These are phyloP conservation scores for Naganishia randhawae DNA, from an alignment of 768 basidiomycete genomes.

Conservation along the genomic window DNA sequence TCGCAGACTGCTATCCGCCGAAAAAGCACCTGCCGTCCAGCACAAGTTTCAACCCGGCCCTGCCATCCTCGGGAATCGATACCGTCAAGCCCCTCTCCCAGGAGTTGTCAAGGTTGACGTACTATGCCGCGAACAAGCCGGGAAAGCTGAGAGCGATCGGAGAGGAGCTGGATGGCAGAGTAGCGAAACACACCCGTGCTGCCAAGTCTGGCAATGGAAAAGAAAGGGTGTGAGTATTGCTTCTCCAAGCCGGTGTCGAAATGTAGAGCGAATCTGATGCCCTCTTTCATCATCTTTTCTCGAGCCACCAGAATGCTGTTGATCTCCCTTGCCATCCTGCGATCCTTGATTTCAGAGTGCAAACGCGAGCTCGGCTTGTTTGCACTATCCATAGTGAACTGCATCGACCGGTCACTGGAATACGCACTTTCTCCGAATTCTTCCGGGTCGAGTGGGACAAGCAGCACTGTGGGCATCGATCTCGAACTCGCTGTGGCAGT, in stretches of 20 bases:
- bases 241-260: not conserved
- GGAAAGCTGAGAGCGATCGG: constrained; percentile 42
- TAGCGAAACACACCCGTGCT: constrained; percentile 25
- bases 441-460: constrained; percentile 14
- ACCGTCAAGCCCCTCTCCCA: constrained; percentile 45
- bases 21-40: constrained; percentile 27
- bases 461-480: constrained; percentile 38
- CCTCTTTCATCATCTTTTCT: not conserved
- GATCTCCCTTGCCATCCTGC: constrained; percentile 76
- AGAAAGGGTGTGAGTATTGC: constrained; percentile 69
- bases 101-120: constrained; percentile 47
- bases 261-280: no score
- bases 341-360: constrained; percentile 79
- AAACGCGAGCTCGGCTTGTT: constrained; percentile 47
- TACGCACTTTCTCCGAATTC: constrained; percentile 33
- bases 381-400: constrained; percentile 37
- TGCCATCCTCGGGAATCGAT: constrained; percentile 31
- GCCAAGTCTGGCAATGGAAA: constrained; percentile 67
- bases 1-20: constrained; percentile 30
- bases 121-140: constrained; percentile 44
- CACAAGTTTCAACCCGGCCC: constrained; percentile 4
- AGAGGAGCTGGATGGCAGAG: constrained; percentile 33
- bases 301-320: constrained; percentile 55
- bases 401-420: constrained; percentile 39
- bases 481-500: constrained; percentile 54